phyloP scores from a whole-genome alignment of 768 basidiomycete species.

The Russula virescens region DNA sequence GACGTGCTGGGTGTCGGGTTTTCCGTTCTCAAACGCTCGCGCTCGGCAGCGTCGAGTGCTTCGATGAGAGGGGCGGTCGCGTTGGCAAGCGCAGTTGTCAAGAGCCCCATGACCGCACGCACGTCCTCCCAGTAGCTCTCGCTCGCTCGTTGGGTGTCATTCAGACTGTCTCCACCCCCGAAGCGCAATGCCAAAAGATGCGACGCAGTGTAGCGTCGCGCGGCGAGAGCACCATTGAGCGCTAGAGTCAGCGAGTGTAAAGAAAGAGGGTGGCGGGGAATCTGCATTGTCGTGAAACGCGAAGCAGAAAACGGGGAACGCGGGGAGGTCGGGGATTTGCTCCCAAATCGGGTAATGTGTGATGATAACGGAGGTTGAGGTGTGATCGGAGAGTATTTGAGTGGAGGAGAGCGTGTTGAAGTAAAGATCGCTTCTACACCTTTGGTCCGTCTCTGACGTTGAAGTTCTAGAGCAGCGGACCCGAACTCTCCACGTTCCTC shows the following conservation, averaged over 20 bases:
- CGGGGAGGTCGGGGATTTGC: conserved; percentile 20
- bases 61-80: conserved; percentile 55
- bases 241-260: conserved; percentile 55
- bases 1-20: conserved; percentile 36
- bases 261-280: conserved; percentile 60
- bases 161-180: conserved; percentile 28
- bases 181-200: conserved; percentile 79
- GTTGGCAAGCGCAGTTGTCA: conserved; percentile 64
- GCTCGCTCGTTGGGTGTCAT: conserved; percentile 26
- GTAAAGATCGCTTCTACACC: conserved; percentile 47
- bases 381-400: conserved; percentile 18
- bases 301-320: conserved; percentile 37
- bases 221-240: conserved; percentile 59
- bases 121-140: conserved; percentile 82
- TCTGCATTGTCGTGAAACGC: conserved; percentile 57
- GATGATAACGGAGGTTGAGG: conserved; percentile 20
- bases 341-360: conserved; percentile 18
- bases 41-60: conserved; percentile 57
- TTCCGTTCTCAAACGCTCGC: conserved; percentile 45
- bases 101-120: conserved; percentile 61
- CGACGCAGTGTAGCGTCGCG: conserved; percentile 72
- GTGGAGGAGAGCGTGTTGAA: conserved; percentile 29
- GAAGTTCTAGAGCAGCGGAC: conserved; percentile 54
- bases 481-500: conserved; percentile 46
- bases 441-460: conserved; percentile 44